A percentile compares a stretch with the other conserved stretches of the same genome.
phyloP scores from a whole-genome alignment of 768 basidiomycete species.

The Lentinus tigrinus region DNA sequence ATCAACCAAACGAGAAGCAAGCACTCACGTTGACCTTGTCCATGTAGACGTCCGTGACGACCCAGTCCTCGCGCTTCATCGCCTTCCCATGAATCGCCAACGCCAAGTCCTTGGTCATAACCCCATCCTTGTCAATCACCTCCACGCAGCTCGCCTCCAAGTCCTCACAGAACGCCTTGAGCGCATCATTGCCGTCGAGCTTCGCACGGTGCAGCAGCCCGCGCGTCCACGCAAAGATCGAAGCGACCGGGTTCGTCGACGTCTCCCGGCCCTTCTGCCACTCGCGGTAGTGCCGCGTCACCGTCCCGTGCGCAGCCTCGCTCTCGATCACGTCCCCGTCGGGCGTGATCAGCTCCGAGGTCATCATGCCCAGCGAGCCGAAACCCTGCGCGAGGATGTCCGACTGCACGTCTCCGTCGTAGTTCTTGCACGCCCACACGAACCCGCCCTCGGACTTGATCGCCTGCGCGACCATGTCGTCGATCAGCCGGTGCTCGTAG shows the following conservation, averaged over 20 bases:
- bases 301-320: conserved; percentile 96
- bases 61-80: conserved; percentile 95
- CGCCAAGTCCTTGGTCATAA: conserved; percentile 98
- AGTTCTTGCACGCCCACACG: conserved; percentile 70
- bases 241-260: conserved; percentile 97
- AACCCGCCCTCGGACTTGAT: conserved; percentile 93
- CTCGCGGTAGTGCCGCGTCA: conserved; percentile 96
- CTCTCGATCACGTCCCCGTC: conserved; percentile 91
- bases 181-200: conserved; percentile 77
- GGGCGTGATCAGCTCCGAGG: conserved; percentile 90
- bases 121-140: conserved; percentile 82
- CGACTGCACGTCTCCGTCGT: conserved; percentile 62
- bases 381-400: conserved; percentile 98
- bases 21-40: conserved; percentile 81
- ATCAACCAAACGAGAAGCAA: neutral
- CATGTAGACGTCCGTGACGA: conserved; percentile 92
- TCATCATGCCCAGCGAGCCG: conserved; percentile 98
- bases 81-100: conserved; percentile 89
- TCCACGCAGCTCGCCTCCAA: conserved; percentile 89
- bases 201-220: conserved; percentile 92
- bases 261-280: conserved; percentile 97
- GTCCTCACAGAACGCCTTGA: conserved; percentile 71
- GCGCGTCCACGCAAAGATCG: conserved; percentile 98
- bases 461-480: conserved; percentile 98
- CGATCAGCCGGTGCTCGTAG: conserved; percentile 96